A percentile compares a stretch with the other conserved stretches of the same genome.
Evolutionary conservation across 1,139 yeast species (phyloP).

Genomic region (Magnusiomyces suaveolens): DNA sequence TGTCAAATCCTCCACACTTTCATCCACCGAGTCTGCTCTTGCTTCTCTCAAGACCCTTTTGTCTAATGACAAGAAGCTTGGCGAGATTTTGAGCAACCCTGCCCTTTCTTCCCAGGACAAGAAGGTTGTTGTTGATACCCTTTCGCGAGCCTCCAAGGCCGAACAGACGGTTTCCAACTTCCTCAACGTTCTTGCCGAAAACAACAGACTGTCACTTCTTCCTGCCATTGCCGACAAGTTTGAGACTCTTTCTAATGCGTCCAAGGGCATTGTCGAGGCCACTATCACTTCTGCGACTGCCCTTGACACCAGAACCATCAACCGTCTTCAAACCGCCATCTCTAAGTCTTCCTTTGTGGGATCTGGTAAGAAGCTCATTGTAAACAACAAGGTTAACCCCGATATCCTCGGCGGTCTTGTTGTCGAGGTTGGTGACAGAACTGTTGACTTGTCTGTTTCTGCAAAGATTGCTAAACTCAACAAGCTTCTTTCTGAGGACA

Average conservation of each 20-base stretch:
- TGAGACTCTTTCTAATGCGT: slow-evolving; percentile 71
- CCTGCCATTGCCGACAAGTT: slow-evolving; percentile 61
- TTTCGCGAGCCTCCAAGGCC: slow-evolving; percentile 45
- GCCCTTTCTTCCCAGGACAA: slow-evolving; percentile 72
- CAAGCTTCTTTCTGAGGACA: slow-evolving; percentile 63
- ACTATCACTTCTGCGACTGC: slow-evolving; percentile 80
- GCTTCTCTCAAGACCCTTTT: slow-evolving; percentile 48
- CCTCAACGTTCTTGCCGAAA: slow-evolving; percentile 78
- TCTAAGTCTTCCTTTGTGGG: slow-evolving; percentile 75
- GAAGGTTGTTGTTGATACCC: slow-evolving; percentile 53
- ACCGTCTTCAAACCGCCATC: slow-evolving; percentile 72
- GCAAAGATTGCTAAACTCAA: slow-evolving; percentile 81
- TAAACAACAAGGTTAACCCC: slow-evolving; percentile 74
- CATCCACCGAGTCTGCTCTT: slow-evolving; percentile 61
- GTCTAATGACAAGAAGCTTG: slow-evolving; percentile 53
- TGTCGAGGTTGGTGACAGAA: slow-evolving; percentile 94
- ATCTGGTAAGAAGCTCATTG: slow-evolving; percentile 72
- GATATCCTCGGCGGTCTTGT: slow-evolving; percentile 92
- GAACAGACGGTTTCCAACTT: slow-evolving; percentile 76
- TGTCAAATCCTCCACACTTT: slow-evolving; percentile 69
- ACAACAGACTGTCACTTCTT: slow-evolving; percentile 80
- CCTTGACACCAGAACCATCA: slow-evolving; percentile 71
- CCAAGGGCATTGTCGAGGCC: slow-evolving; percentile 82
- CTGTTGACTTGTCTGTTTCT: slow-evolving; percentile 86
- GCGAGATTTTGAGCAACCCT: slow-evolving; percentile 64